A percentile compares a stretch with the other conserved stretches of the same genome.
These are phyloP conservation scores for Scortechinia acanthostroma DNA, from an alignment of 2,329 filamentous ascomycete genomes.

Conservation along the genomic window DNA sequence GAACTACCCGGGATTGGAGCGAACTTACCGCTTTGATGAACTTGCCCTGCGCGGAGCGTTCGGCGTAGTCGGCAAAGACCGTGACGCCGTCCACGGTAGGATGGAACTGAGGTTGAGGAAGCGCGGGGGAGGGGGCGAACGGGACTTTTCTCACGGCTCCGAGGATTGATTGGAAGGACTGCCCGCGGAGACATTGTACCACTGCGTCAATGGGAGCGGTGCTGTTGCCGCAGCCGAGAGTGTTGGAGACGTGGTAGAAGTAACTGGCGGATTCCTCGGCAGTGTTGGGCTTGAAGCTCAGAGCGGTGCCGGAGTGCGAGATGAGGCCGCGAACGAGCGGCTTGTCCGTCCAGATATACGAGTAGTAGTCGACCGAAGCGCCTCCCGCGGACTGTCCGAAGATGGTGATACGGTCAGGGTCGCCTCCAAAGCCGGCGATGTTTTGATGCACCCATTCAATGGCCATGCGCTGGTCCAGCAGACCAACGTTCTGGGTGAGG, in stretches of 20 bases:
- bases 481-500: constrained; percentile 9
- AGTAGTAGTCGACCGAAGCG: constrained; percentile 8
- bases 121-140: neutral
- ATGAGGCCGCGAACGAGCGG: constrained; percentile 7
- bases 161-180: neutral
- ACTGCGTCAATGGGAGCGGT: neutral
- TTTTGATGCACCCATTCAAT: constrained; percentile 13
- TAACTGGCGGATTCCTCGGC: neutral
- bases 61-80: neutral
- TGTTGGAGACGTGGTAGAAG: constrained; percentile 2
- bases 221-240: neutral
- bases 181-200: neutral
- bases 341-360: constrained; percentile 7
- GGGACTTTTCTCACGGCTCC: neutral
- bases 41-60: neutral
- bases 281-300: neutral
- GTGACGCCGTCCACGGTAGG: neutral
- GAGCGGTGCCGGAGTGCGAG: constrained; percentile 5
- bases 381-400: constrained; percentile 13
- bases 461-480: constrained; percentile 12
- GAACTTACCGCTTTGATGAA: constrained; percentile 3
- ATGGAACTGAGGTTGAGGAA: neutral
- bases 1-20: neutral
- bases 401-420: constrained; percentile 11
- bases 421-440: constrained; percentile 10